Conservation (phyloP, 371 early-diverging fungal species). For the Mucor racemosus region DNA sequence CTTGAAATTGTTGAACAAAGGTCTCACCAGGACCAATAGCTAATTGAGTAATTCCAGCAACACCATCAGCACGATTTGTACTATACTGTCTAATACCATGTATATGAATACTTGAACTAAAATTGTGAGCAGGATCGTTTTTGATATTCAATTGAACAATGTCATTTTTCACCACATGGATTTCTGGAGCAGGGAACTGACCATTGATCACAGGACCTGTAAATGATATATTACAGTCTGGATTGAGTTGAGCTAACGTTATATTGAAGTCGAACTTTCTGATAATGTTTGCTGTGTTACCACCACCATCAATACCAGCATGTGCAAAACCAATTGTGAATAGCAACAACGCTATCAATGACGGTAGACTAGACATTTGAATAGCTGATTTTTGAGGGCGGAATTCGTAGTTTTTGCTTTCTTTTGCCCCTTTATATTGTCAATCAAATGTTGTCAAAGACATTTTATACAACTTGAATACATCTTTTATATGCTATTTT, state of each 20-base stretch:
- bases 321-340: neutral
- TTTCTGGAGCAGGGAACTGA: constrained; percentile 50
- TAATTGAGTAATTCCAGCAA: constrained; percentile 59
- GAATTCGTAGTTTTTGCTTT: neutral
- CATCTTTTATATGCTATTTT: neutral
- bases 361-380: neutral
- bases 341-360: neutral
- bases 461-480: neutral
- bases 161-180: constrained; percentile 44
- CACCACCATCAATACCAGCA: neutral
- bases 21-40: constrained; percentile 53
- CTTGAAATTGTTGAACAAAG: constrained; percentile 51
- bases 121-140: constrained; percentile 30
- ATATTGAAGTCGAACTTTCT: constrained; percentile 28
- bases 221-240: constrained; percentile 34
- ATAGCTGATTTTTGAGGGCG: neutral
- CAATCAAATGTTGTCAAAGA: neutral
- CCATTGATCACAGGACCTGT: constrained; percentile 37
- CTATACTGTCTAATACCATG: constrained; percentile 51
- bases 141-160: constrained; percentile 37
- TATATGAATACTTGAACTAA: constrained; percentile 39
- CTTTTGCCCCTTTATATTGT: neutral
- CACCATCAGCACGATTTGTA: constrained; percentile 55
- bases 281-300: neutral
- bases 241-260: constrained; percentile 20